phyloP scores from a whole-genome alignment of 129 eudicot species.

The Lonicera japonica region DNA sequence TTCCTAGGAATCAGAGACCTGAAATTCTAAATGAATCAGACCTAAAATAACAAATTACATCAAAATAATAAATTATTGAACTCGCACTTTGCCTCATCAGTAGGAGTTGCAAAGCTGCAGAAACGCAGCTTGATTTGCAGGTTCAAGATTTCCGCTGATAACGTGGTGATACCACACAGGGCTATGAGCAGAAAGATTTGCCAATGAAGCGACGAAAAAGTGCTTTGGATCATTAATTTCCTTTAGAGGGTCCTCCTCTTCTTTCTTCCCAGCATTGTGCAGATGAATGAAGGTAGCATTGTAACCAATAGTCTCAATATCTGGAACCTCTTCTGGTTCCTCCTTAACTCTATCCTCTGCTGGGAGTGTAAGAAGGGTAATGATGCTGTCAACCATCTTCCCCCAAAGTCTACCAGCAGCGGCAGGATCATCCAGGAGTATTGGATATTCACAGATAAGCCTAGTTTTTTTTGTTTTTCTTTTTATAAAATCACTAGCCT shows the following conservation, averaged over 20 bases:
- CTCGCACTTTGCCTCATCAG: too few relatives aligned
- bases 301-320: conserved; percentile 72
- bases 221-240: conserved; percentile 86
- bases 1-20: too few relatives aligned
- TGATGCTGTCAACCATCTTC: conserved; percentile 74
- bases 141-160: conserved; percentile 61
- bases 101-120: conserved; percentile 63
- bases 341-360: conserved; percentile 89
- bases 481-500: too few relatives aligned
- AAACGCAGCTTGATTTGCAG: conserved; percentile 75
- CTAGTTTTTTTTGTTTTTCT: too few relatives aligned
- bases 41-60: too few relatives aligned
- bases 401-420: conserved; percentile 62
- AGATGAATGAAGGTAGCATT: conserved; percentile 72
- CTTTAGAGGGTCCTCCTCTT: conserved; percentile 85
- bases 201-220: conserved; percentile 49
- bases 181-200: conserved; percentile 46
- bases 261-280: conserved; percentile 77
- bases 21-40: too few relatives aligned
- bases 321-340: conserved; percentile 91
- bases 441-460: conserved; percentile 68
- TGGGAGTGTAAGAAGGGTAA: conserved; percentile 76
- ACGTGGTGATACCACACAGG: conserved; percentile 55
- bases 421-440: conserved; percentile 50
- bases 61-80: too few relatives aligned